These are phyloP conservation scores for Penicillium goetzii DNA, from an alignment of 495 filamentous ascomycete species.

Conservation along the genomic window DNA sequence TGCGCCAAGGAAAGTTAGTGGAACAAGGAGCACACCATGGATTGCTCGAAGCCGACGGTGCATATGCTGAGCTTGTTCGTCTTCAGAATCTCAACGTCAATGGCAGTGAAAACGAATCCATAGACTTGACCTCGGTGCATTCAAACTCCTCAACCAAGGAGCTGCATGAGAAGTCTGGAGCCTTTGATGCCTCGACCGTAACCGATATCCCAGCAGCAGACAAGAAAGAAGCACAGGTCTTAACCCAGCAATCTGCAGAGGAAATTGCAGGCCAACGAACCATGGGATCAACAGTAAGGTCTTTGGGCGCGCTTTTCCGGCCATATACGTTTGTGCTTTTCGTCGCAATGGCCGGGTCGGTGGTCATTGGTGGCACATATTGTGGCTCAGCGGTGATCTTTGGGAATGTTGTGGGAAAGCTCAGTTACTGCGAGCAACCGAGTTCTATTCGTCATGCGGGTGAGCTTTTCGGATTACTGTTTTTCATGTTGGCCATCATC, in stretches of 20 bases:
- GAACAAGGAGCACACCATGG: conserved; percentile 55
- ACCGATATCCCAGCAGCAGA: background rate
- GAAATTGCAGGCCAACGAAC: background rate
- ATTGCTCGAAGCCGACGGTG: conserved; percentile 36
- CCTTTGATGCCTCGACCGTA: background rate
- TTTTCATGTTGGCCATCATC: conserved; percentile 54
- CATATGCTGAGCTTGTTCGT: conserved; percentile 47
- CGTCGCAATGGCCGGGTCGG: conserved; percentile 37
- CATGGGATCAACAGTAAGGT: conserved; percentile 4
- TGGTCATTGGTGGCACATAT: conserved; percentile 45
- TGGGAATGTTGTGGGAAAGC: conserved; percentile 47
- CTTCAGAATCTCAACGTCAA: conserved; percentile 36
- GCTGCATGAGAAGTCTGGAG: background rate
- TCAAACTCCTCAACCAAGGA: background rate
- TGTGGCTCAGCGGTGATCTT: conserved; percentile 53
- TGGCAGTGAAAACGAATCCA: background rate
- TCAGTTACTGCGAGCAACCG: conserved; percentile 42
- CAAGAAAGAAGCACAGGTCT: background rate
- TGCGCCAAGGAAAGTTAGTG: conserved; percentile 55
- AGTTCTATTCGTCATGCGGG: conserved; percentile 31
- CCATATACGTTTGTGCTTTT: conserved; percentile 39
- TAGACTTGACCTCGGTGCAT: background rate
- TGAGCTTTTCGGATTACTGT: conserved; percentile 52
- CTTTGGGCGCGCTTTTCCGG: conserved; percentile 23
- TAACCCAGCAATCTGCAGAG: background rate